A percentile compares a stretch with the other conserved stretches of the same genome.
phyloP scores from a whole-genome alignment of 75 land plant species.

The Cupressus sempervirens region DNA sequence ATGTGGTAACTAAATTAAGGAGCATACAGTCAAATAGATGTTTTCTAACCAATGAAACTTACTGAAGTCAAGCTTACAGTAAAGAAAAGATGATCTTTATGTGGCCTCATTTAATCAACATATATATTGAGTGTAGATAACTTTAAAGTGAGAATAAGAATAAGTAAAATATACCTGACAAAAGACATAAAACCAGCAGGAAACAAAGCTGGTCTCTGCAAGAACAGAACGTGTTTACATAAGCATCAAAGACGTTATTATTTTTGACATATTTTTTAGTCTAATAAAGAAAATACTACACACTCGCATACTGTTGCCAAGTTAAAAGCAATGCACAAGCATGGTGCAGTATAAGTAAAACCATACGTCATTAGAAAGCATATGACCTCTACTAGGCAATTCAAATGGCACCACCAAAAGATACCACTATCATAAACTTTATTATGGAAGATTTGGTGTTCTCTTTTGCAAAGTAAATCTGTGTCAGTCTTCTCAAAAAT shows the following conservation, averaged over 20 bases:
- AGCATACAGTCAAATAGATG: slow-evolving; percentile 10
- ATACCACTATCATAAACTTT: neutral
- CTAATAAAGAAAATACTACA: neutral
- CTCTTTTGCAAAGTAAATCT: neutral
- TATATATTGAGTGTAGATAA: neutral
- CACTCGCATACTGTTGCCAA: neutral
- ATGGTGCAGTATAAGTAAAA: neutral
- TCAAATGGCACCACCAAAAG: neutral
- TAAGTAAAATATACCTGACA: neutral
- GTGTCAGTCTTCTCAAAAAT: neutral
- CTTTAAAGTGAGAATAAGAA: neutral
- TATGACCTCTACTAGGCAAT: neutral
- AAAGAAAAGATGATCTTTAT: neutral
- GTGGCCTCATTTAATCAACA: neutral
- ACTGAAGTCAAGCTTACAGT: neutral
- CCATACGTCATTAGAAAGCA: neutral
- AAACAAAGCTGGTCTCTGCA: slow-evolving; percentile 6
- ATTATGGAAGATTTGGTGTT: neutral
- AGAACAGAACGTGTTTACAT: neutral
- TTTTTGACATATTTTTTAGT: neutral
- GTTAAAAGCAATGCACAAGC: neutral
- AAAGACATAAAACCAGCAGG: neutral
- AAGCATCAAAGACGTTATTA: neutral
- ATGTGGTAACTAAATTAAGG: neutral
- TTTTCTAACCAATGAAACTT: slow-evolving; percentile 10